Base-by-base conservation (phyloP, 495 filamentous ascomycete species). In the Rhizodiscina lignyota region DNA sequence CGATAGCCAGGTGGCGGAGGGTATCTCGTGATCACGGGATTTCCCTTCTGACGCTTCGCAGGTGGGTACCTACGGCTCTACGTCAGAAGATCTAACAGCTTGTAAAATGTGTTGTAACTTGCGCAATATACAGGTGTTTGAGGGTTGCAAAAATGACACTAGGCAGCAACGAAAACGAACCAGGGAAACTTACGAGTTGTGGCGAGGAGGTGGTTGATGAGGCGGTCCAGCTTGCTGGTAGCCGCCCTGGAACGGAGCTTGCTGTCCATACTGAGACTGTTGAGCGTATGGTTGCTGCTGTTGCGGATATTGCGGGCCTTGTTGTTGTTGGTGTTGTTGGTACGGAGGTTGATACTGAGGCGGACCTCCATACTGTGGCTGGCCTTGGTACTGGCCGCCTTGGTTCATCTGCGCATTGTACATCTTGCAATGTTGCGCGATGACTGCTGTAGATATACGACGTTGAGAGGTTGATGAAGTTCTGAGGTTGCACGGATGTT, bases 21-120 rank as follows among this genome's bases (percentile, higher is more conserved):
- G 32, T 57, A 59, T 19, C 47, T 36, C 4, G 56, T 59, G 38
- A 59, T 56, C 42, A 58, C 42, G 3, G 54, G 52, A 39, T 55
- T 53, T n/a, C 48, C 48, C 30, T 58, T 60, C 1, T 35, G 5
- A 29, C 39, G 42, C 43, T 56, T 58, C 17, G 52, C 46, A 4
- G 6, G 51, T 47, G 2, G 39, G 36, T n/a, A 32, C 43, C 32
- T 12, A 30, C 10, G 21, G 3, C 29, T n/a, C n/a, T n/a, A n/a
- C n/a, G n/a, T n/a, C n/a, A n/a, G n/a, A n/a, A n/a, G n/a, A n/a
- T n/a, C n/a, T n/a, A n/a, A n/a, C n/a, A n/a, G n/a, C n/a, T n/a
- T n/a, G n/a, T n/a, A 27, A 8, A 28, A n/a, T 33, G 8, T 10
- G 30, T 18, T 11, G 17, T 10, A 33, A 11, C 16, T 11, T 8